These are phyloP conservation scores for Zymoseptoria brevis DNA, from an alignment of 2,329 filamentous ascomycete species.

Conservation along the genomic window DNA sequence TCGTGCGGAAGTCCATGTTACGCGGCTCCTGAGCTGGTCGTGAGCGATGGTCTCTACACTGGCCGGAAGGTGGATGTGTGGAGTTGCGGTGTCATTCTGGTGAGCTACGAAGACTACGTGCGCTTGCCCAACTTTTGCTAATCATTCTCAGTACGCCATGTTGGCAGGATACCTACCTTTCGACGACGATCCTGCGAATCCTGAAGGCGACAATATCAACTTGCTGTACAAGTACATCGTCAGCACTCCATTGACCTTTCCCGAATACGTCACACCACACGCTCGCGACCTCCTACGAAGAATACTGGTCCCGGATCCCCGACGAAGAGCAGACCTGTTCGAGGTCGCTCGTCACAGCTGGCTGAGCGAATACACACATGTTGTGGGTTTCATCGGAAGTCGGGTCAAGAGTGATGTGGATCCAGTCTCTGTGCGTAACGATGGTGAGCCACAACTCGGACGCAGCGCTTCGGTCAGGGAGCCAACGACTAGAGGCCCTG, in stretches of 20 bases:
- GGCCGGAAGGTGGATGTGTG: slow-evolving; percentile 97
- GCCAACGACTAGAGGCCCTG: slow-evolving; percentile 48
- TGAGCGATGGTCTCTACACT: slow-evolving; percentile 94
- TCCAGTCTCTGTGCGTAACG: slow-evolving; percentile 50
- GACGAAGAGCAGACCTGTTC: slow-evolving; percentile 90
- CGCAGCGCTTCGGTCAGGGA: slow-evolving; percentile 91
- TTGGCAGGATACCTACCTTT: slow-evolving; percentile 94
- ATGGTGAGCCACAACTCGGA: slow-evolving; percentile 54
- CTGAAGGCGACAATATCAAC: slow-evolving; percentile 98
- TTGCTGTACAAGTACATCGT: slow-evolving; percentile 99
- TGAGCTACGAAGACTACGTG: slow-evolving; percentile 43
- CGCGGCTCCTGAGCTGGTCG: slow-evolving; percentile 90
- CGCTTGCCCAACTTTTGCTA: slow-evolving; percentile 2
- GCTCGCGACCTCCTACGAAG: slow-evolving; percentile 84
- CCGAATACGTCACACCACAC: slow-evolving; percentile 96
- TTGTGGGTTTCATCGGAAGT: slow-evolving; percentile 95
- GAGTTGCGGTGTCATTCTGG: slow-evolving; percentile 97
- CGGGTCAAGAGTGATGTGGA: slow-evolving; percentile 81
- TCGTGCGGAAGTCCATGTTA: slow-evolving; percentile 98
- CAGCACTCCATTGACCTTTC: slow-evolving; percentile 91
- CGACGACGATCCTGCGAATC: slow-evolving; percentile 95
- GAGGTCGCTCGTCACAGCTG: slow-evolving; percentile 97
- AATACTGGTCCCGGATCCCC: slow-evolving; percentile 89
- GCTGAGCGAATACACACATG: slow-evolving; percentile 93
- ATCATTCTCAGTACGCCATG: slow-evolving; percentile 79